Evolutionary conservation across 306 rosid species (phyloP), one percentile per base, ranked within the genome.

Genomic region (Betula pendula): DNA sequence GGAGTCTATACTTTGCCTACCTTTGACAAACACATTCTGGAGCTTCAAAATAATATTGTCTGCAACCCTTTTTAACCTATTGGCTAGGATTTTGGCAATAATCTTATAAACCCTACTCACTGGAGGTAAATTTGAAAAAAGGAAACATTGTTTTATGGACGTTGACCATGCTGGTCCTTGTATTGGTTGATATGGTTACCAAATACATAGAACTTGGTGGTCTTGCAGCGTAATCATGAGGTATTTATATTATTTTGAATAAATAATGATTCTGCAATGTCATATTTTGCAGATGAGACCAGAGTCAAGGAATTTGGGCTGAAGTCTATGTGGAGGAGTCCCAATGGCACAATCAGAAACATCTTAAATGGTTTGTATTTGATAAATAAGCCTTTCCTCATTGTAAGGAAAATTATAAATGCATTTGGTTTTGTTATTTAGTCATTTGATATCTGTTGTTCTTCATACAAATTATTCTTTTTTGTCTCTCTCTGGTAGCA

Each of bases 251-350:
- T 42, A 53, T 3, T 68, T 50, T 72, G n/a, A 48, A 72, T 70
- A 44, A 7, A 44, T 44, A 22, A 49, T 60, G 55, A 11, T 60
- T 72, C 60, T 73, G 56, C 27, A 78, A 40, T 79, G 52, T 78
- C 71, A 33, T 77, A 65, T 65, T 80, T 79, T 74, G 77, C 91
- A 95, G 99, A 95, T 83, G 99, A 92, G 87, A 86, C 89, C 68
- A 92, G 99, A 81, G 88, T 95, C 77, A 92, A 90, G 84, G 97
- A 95, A 78, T 95, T 95, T 81, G 96, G 97, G 84, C 81, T 95
- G 73, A 95, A 95, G 87, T 77, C 96, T 74, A 95, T 92, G 97
- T 95, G 99, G 99, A 90, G 97, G 86, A 95, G 99, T 80, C 99
- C 99, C 80, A 92, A 95, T 71, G 99, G 97, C 81, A 92, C 99